phyloP scores from a whole-genome alignment of 2,329 filamentous ascomycete species.

The Fusarium mundagurra region DNA sequence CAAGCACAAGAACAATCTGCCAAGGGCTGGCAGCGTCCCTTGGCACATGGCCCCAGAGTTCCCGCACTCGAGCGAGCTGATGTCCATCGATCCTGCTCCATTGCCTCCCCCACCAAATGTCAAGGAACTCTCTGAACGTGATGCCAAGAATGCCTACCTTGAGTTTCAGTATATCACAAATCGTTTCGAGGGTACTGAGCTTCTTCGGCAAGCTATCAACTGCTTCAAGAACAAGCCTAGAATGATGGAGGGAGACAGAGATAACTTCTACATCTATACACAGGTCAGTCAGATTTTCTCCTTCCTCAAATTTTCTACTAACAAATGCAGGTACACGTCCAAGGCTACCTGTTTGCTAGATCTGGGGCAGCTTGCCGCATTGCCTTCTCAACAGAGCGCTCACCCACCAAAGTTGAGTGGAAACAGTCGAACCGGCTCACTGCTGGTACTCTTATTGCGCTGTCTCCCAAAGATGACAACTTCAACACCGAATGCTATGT shows the following conservation, averaged over 20 bases:
- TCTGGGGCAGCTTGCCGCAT: constrained; percentile 73
- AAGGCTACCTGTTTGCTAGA: constrained; percentile 70
- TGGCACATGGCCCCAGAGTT: constrained; percentile 39
- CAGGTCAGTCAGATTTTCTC: constrained; percentile 53
- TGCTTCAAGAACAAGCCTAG: constrained; percentile 61
- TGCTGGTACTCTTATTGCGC: constrained; percentile 62
- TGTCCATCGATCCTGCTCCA: constrained; percentile 18
- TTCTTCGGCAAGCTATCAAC: constrained; percentile 73
- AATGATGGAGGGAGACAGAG: constrained; percentile 63
- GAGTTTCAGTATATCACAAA: constrained; percentile 78
- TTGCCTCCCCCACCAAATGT: constrained; percentile 19
- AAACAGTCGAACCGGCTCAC: constrained; percentile 61
- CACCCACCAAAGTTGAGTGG: constrained; percentile 75
- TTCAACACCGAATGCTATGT: constrained; percentile 75
- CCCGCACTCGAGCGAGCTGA: constrained; percentile 39
- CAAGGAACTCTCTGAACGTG: constrained; percentile 3
- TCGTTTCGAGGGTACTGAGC: constrained; percentile 77
- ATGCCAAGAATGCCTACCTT: constrained; percentile 67
- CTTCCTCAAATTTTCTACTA: neutral
- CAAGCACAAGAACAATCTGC: neutral
- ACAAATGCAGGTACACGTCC: constrained; percentile 65
- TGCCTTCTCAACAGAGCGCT: constrained; percentile 74
- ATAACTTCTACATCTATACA: constrained; percentile 72
- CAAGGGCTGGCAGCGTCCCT: neutral
- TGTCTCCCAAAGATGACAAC: constrained; percentile 64